Evolutionary conservation across 768 basidiomycete species (phyloP), one percentile per base, ranked within the genome.

Genomic region (Macrolepiota albuminosa): DNA sequence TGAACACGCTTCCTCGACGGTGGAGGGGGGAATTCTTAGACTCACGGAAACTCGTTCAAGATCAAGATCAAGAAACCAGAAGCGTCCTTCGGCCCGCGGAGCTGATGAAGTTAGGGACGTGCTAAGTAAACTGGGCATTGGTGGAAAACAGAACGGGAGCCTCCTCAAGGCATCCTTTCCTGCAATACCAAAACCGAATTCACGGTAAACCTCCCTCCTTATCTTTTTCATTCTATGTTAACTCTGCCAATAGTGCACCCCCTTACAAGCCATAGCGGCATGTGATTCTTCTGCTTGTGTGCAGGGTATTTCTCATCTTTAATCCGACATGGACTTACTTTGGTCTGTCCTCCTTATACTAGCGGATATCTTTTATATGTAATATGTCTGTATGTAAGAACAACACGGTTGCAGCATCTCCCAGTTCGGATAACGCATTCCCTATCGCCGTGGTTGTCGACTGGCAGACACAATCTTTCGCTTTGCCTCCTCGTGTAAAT

Each of bases 31-130:
- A 10, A 50, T 67, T 37, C 73, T 72, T 56, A 63, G 80, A 66
- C 69, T 84, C 31, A 74, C 81, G 16, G 82, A 80, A 58, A 80
- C 81, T 29, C 80, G 83, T 54, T 84, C 87, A 47, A 78, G 81
- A 61, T 72, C 87, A 48, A 78, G 81, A 61, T 72, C 84, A 24
- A 68, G 78, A 51, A 72, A 69, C 9, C 84, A 84, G 70, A 81
- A 81, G 68, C 77, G 78, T 46, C 75, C 75, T 16, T 68, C 74
- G 18, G 74, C 82, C 10, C 74, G 80, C 58, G 83, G 82, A 18
- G 76, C 86, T 37, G 84, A 79, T 11, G 91, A 94, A 72, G 91
- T 93, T 57, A 79, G 86, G 54, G 92, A 94, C 59, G 87, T 93
- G 54, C 73, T 94, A 62, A 89, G 88, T 61, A 88, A 83, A 62